Conservation (phyloP, 2,329 filamentous ascomycete genomes). For the Ophiosphaerella herpotricha region DNA sequence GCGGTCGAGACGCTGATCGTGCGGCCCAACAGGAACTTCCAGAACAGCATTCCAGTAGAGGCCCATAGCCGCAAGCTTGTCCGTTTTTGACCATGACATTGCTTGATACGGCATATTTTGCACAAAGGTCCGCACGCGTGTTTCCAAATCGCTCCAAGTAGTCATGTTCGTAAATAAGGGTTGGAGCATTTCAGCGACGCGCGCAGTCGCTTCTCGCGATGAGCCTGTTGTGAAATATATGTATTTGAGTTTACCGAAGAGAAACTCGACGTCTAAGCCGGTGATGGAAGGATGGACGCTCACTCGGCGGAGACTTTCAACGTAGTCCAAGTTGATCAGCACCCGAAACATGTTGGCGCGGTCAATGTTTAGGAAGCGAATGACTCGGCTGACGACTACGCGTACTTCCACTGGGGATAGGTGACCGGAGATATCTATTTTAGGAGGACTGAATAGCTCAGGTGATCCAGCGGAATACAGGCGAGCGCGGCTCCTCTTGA, state of each 20-base stretch:
- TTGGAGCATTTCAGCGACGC: constrained; percentile 17
- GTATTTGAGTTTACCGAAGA: constrained; percentile 25
- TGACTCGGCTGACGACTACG: constrained; percentile 26
- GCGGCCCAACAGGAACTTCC: constrained; percentile 5
- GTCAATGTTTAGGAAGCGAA: constrained; percentile 9
- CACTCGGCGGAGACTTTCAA: constrained; percentile 15
- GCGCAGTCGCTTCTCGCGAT: constrained; percentile 2
- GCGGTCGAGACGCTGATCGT: constrained; percentile 7
- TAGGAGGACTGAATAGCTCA: constrained; percentile 11
- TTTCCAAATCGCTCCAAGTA: constrained; percentile 19
- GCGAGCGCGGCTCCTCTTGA: constrained; percentile 17
- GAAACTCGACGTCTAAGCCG: constrained; percentile 27
- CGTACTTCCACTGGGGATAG: constrained; percentile 26
- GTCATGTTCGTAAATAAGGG: constrained; percentile 18
- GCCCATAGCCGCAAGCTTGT: constrained; percentile 31
- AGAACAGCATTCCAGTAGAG: constrained; percentile 17
- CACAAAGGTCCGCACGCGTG: constrained; percentile 23
- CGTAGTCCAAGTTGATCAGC: background rate
- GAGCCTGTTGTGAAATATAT: constrained; percentile 5
- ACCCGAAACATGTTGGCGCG: constrained; percentile 1
- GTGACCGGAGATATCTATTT: constrained; percentile 30
- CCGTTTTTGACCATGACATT: constrained; percentile 21
- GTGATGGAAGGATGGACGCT: constrained; percentile 30
- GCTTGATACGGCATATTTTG: constrained; percentile 22
- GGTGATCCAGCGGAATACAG: constrained; percentile 21